These are phyloP conservation scores for Waitea zeae DNA, from an alignment of 1,284 basidiomycete species.

Conservation along the genomic window DNA sequence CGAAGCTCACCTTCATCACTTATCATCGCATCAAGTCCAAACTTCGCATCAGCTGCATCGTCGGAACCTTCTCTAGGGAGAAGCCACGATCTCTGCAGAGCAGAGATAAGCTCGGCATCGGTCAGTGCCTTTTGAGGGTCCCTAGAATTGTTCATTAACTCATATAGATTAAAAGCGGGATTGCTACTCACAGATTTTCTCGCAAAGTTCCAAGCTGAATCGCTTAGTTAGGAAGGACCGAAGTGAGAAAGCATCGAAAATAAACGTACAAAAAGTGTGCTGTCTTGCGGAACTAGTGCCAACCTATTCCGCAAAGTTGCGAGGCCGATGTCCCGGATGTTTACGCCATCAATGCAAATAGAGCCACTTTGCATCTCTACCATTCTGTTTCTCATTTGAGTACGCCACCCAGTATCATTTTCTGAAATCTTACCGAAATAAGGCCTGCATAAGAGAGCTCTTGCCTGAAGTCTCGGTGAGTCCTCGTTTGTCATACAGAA, in stretches of 20 bases:
- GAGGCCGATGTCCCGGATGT: constrained; percentile 15
- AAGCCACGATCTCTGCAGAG: constrained; percentile 19
- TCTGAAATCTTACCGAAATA: constrained; percentile 8
- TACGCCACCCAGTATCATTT: no score
- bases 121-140: constrained; percentile 36
- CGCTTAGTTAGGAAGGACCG: constrained; percentile 7
- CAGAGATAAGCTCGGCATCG: constrained; percentile 34
- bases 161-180: background rate
- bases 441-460: constrained; percentile 20
- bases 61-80: background rate
- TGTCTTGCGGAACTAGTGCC: constrained; percentile 23
- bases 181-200: constrained; percentile 1
- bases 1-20: constrained; percentile 6
- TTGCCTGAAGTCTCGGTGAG: constrained; percentile 1
- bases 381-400: no score
- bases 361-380: constrained; percentile 2
- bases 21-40: constrained; percentile 2
- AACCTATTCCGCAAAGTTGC: constrained; percentile 19
- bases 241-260: constrained; percentile 2
- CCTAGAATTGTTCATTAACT: constrained; percentile 12
- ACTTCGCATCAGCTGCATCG: constrained; percentile 1
- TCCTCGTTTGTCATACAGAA: no score
- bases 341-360: constrained; percentile 1
- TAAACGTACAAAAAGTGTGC: constrained; percentile 11
- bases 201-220: background rate